Conservation (phyloP, 2,329 filamentous ascomycete species). For the Botrytis squamosa region DNA sequence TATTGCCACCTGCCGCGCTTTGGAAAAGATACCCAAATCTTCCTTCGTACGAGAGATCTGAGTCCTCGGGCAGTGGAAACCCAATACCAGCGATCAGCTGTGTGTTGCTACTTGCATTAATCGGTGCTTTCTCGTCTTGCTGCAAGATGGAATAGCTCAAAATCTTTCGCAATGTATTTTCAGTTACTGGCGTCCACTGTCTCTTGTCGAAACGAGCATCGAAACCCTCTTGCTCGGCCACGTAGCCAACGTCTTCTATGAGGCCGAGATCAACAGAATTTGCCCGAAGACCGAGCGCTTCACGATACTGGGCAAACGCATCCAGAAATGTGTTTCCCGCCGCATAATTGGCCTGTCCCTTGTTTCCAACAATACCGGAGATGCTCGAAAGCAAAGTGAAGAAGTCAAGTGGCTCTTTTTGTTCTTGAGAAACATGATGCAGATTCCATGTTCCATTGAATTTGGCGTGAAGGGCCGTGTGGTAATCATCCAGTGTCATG, state of each 20-base stretch:
- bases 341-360: conserved; percentile 48
- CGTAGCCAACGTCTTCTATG: conserved; percentile 40
- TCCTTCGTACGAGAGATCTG: conserved; percentile 31
- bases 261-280: conserved; percentile 12
- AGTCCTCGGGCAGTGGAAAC: conserved; percentile 34
- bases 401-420: conserved; percentile 41
- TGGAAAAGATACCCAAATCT: conserved; percentile 31
- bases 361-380: conserved; percentile 40
- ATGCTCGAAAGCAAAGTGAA: conserved; percentile 44
- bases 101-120: conserved; percentile 25
- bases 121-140: conserved; percentile 24
- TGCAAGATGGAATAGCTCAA: conserved; percentile 37
- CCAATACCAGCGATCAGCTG: conserved; percentile 38
- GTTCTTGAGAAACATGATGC: conserved; percentile 23
- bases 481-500: conserved; percentile 25
- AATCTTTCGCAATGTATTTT: conserved; percentile 36
- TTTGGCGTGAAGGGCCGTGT: conserved; percentile 22
- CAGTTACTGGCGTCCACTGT: conserved; percentile 18
- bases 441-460: conserved; percentile 31
- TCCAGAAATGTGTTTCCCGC: conserved; percentile 51
- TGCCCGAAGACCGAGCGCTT: neutral
- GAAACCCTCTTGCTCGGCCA: conserved; percentile 12
- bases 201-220: neutral
- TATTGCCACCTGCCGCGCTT: neutral
- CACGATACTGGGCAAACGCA: conserved; percentile 13